phyloP scores from a whole-genome alignment of 2,329 filamentous ascomycete species.

The Cytospora piceicola region DNA sequence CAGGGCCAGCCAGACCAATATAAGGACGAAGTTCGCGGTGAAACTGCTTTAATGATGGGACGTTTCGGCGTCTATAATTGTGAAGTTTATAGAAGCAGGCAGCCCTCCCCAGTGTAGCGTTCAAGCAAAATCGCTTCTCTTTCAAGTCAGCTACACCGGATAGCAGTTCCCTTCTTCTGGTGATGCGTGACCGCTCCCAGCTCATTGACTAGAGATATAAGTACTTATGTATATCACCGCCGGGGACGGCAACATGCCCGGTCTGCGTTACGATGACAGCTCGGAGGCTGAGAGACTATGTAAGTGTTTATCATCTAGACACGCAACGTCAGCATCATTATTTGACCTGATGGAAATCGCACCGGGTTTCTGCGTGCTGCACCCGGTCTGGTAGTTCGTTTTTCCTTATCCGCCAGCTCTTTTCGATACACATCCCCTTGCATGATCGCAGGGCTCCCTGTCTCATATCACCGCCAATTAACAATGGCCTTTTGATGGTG shows the following conservation, averaged over 20 bases:
- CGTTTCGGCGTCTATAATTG: conserved; percentile 10
- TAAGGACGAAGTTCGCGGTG: conserved; percentile 20
- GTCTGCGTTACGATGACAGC: neutral
- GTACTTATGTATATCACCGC: neutral
- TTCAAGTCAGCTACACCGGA: neutral
- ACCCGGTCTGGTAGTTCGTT: neutral
- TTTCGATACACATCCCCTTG: neutral
- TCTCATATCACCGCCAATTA: neutral
- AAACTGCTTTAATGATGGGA: conserved; percentile 23
- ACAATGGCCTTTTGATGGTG: neutral
- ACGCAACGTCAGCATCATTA: no score
- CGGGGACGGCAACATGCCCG: neutral
- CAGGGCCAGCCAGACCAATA: conserved; percentile 19
- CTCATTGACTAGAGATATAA: neutral
- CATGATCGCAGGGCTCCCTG: neutral
- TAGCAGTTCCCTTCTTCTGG: neutral
- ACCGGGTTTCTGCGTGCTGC: neutral
- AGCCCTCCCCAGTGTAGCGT: conserved; percentile 18
- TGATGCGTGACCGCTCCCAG: neutral
- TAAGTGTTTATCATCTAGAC: no score
- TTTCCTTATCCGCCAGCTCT: neutral
- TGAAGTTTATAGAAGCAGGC: conserved; percentile 25
- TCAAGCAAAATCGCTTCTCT: conserved; percentile 29
- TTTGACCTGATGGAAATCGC: neutral
- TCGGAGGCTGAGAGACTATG: no score